Percentiles rank a stretch among this genome's conserved stretches.
These are phyloP conservation scores for Craterostigma plantagineum DNA, from an alignment of 257 asterid genomes.

Conservation along the genomic window DNA sequence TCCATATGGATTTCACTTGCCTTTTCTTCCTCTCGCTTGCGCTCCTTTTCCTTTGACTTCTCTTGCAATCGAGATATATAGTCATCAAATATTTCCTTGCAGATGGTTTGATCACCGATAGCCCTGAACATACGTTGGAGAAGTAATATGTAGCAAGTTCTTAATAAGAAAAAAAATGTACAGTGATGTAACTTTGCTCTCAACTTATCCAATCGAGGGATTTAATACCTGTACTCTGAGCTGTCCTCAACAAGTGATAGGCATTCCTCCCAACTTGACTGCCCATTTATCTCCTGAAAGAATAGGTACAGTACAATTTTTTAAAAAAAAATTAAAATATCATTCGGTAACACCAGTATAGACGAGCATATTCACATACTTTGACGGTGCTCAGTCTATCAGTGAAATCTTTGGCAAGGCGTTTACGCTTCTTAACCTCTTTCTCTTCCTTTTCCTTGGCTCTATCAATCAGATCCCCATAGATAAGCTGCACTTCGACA, in stretches of 20 bases:
- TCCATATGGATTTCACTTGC: conserved; percentile 15
- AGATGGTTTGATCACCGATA: conserved; percentile 64
- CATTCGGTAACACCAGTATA: not conserved
- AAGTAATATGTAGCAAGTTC: conserved; percentile 2
- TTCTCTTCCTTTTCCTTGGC: conserved; percentile 97
- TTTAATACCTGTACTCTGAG: conserved; percentile 64
- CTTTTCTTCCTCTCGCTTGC: conserved; percentile 91
- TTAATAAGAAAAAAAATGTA: not conserved
- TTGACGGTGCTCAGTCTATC: conserved; percentile 54
- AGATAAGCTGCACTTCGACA: conserved; percentile 52
- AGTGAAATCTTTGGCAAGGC: conserved; percentile 67
- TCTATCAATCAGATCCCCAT: conserved; percentile 72
- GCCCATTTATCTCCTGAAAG: conserved; percentile 50
- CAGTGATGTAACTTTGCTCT: too few relatives aligned
- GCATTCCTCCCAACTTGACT: conserved; percentile 81
- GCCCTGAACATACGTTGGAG: conserved; percentile 26
- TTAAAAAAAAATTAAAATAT: not conserved
- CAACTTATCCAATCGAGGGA: conserved; percentile 1
- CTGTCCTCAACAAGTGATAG: conserved; percentile 63
- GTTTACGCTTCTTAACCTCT: conserved; percentile 81
- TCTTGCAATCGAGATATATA: conserved; percentile 61
- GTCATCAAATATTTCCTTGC: conserved; percentile 68
- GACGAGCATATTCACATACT: conserved; percentile 23
- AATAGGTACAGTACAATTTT: not conserved
- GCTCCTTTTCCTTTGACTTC: conserved; percentile 79